Base-by-base conservation (phyloP, 306 rosid genomes). In the Trifolium subterraneum region DNA sequence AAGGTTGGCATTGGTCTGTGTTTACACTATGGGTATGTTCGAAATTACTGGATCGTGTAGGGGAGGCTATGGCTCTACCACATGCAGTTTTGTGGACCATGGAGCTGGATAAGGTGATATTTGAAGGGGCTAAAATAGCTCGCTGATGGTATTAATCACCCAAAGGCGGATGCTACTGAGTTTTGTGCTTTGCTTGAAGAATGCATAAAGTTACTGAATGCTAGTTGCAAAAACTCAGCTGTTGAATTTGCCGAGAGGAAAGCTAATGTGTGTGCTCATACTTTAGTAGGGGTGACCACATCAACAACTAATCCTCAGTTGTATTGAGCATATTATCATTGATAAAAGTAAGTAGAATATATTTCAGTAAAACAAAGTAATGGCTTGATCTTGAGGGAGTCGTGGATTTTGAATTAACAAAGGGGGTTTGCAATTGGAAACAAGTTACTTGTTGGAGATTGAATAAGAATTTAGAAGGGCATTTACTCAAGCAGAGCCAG, bases 331-430 rank as follows among this genome's bases (percentile, higher is more conserved):
- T 14, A 29, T 59, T 59, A 60, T 60, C 6, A 27, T 60, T 29
- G 65, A 60, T 60, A 31, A 14, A 27, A 60, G 29, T n/a, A 27
- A 29, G 41, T 29, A 14, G 41, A 29, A 29, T 59, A 27, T 27
- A 7, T 15, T 60, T 29, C 10, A 0, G 11, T 27, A 14, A 13
- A 60, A 59, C 16, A 60, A 23, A 47, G 62, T 68, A 33, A 50
- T 27, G 44, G 25, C 6, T 50, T 68, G 14, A 68, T 47, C 71
- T 59, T 47, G 48, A 12, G 19, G 41, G 29, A 79, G 20, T 64
- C 29, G 1, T 73, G 74, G 38, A 58, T 33, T 18, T 54, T 66
- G 36, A 52, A 56, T 79, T 44, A 66, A 61, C 70, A 72, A 65
- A 29, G 41, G 54, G 29, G 48, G 41, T 0, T 47, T 25, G 44